These are phyloP conservation scores for Aspergillus cejpii DNA, from an alignment of 2,329 filamentous ascomycete genomes.

Conservation along the genomic window DNA sequence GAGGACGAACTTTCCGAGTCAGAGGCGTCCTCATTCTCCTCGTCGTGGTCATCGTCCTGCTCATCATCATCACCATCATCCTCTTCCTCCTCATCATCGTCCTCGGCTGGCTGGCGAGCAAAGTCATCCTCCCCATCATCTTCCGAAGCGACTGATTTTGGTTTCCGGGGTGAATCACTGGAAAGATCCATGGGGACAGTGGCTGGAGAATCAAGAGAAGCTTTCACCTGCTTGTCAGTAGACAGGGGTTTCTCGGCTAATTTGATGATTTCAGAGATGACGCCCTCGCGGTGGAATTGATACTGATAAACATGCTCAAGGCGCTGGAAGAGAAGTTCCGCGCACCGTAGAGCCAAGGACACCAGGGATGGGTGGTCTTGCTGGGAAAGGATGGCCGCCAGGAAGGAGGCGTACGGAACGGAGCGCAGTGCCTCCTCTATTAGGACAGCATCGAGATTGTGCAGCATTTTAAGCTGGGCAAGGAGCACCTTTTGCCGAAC, in stretches of 20 bases:
- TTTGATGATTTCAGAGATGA: conserved; percentile 83
- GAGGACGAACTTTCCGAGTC: conserved; percentile 63
- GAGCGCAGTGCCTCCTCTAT: conserved; percentile 77
- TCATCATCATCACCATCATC: no score
- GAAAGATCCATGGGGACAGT: conserved; percentile 17
- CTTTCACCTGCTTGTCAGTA: conserved; percentile 17
- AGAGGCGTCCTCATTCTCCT: conserved; percentile 49
- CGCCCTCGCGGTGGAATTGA: conserved; percentile 94
- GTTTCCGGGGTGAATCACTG: conserved; percentile 13
- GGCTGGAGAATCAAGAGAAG: conserved; percentile 8
- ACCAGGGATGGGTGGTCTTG: conserved; percentile 86
- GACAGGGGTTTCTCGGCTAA: conserved; percentile 51
- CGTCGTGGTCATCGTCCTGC: conserved; percentile 47
- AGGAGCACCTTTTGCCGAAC: conserved; percentile 92
- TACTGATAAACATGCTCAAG: conserved; percentile 86
- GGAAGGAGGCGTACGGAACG: conserved; percentile 90
- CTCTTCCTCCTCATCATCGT: conserved; percentile 51
- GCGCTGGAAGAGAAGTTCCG: conserved; percentile 77
- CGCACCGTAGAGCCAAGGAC: conserved; percentile 78
- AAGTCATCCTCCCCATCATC: conserved; percentile 49
- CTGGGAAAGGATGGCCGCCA: conserved; percentile 91
- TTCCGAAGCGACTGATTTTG: conserved; percentile 29
- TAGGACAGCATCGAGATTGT: conserved; percentile 79
- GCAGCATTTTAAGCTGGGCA: conserved; percentile 97
- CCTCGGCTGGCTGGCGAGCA: conserved; percentile 11